A percentile compares a stretch with the other conserved stretches of the same genome.
Evolutionary conservation across 495 filamentous ascomycete genomes (phyloP).

Genomic region (Opeltia flavorubescens): DNA sequence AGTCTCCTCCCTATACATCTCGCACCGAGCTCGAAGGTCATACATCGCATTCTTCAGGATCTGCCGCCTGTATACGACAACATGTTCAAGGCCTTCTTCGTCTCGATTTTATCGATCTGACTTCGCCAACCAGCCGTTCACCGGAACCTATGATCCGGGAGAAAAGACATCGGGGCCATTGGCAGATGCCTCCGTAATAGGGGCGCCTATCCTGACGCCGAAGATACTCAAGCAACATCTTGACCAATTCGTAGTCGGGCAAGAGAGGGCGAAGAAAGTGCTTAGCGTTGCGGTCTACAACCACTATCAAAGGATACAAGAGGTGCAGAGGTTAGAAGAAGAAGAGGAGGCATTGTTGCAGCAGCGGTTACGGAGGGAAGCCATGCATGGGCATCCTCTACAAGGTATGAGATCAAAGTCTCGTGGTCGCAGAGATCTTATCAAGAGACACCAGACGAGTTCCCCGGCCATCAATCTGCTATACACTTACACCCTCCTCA

Average conservation of each 20-base stretch:
- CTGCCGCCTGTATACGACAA: conserved; percentile 20
- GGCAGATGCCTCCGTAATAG: conserved; percentile 41
- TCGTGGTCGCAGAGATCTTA: neutral
- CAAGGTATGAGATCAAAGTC: conserved; percentile 33
- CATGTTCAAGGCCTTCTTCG: conserved; percentile 16
- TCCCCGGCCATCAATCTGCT: conserved; percentile 54
- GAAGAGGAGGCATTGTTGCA: conserved; percentile 51
- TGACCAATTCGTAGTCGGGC: conserved; percentile 91
- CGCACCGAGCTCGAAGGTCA: conserved; percentile 21
- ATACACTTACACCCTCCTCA: conserved; percentile 24
- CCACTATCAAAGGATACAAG: conserved; percentile 81
- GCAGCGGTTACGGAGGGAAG: conserved; percentile 34
- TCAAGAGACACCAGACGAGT: conserved; percentile 50
- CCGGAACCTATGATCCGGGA: conserved; percentile 61
- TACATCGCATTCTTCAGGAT: conserved; percentile 25
- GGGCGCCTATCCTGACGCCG: conserved; percentile 64
- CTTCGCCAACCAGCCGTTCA: conserved; percentile 52
- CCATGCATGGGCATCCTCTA: conserved; percentile 33
- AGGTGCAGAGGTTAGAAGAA: conserved; percentile 60
- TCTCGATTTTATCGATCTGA: conserved; percentile 50
- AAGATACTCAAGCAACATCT: conserved; percentile 75
- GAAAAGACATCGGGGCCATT: conserved; percentile 44
- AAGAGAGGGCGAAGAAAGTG: conserved; percentile 91
- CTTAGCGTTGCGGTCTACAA: conserved; percentile 92
- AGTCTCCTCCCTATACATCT: neutral